These are phyloP conservation scores for Apiospora sp. DNA, from an alignment of 2,329 filamentous ascomycete species.

Conservation along the genomic window DNA sequence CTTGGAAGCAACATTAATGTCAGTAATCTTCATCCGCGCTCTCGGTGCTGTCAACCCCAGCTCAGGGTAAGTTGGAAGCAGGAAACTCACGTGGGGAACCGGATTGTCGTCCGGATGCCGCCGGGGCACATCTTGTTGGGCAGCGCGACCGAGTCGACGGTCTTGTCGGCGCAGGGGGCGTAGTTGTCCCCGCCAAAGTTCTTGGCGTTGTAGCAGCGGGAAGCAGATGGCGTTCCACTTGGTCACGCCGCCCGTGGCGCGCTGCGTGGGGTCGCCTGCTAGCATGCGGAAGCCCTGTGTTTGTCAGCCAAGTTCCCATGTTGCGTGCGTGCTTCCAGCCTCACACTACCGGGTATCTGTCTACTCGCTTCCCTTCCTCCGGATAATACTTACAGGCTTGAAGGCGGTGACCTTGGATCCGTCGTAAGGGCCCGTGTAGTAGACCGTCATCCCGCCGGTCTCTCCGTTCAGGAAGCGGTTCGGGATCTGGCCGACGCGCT, in stretches of 20 bases:
- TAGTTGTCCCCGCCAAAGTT: constrained; percentile 37
- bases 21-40: too few relatives aligned
- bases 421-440: constrained; percentile 38
- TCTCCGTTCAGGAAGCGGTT: constrained; percentile 36
- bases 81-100: constrained; percentile 58
- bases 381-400: constrained; percentile 41
- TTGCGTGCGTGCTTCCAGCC: too few relatives aligned
- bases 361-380: neutral
- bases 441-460: constrained; percentile 42
- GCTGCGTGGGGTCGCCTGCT: constrained; percentile 47
- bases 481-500: constrained; percentile 38
- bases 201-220: constrained; percentile 43
- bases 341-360: too few relatives aligned
- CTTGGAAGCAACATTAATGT: neutral
- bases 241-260: constrained; percentile 29
- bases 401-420: constrained; percentile 51
- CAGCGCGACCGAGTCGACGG: constrained; percentile 54
- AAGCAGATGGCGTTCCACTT: constrained; percentile 46
- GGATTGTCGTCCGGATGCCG: constrained; percentile 58
- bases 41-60: too few relatives aligned
- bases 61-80: neutral
- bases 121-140: constrained; percentile 59
- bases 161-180: constrained; percentile 38
- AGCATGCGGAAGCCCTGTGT: constrained; percentile 56
- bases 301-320: neutral